Base-by-base conservation (phyloP, 176 grass and related monocot genomes). In the Avena atlantica region DNA sequence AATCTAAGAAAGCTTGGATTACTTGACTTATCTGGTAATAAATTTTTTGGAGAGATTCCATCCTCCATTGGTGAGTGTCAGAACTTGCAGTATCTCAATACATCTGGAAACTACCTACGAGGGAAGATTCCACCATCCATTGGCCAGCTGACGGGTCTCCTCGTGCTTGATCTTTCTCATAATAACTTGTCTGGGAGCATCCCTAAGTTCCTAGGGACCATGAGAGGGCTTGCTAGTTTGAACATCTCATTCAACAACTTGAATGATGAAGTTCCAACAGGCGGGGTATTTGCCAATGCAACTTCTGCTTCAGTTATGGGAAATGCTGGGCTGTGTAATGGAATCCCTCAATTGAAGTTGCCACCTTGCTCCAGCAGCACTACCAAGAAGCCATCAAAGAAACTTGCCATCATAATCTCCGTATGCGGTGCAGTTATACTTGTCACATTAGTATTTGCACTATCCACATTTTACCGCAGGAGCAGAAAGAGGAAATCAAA, bases 21-120 rank as follows among this genome's bases (percentile, higher is more conserved):
- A 19, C 20, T 93, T 2, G 62, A 88, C 64, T 36, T 91, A 7
- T 90, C 92, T 1, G 14, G 61, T 67, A 93, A 93, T 52, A 80
- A 10, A 29, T 37, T 91, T 47, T 88, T 82, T 25, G 73, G 86
- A 65, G 40, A 79, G 53, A 83, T 93, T 80, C 92, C 92, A 60
- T 29, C 23, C 20, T 66, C 82, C 9, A 88, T 93, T 0, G 78
- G 76, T 8, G 64, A 50, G 31, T 88, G 92, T 5, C 82, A 83
- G n/a, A 74, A 76, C 21, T 37, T 93, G 14, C 78, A 86, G 70
- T 42, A 40, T 16, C 78, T 93, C 70, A 17, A 88, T 79, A 12
- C 62, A 64, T 79, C 87, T 42, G 3, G 78, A n/a, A 93, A 93
- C 71, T 12, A 49, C 4, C 29, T 93, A 11, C 19, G 86, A 13